phyloP scores from a whole-genome alignment of 345 rosid genomes.

The Gossypium stocksii region DNA sequence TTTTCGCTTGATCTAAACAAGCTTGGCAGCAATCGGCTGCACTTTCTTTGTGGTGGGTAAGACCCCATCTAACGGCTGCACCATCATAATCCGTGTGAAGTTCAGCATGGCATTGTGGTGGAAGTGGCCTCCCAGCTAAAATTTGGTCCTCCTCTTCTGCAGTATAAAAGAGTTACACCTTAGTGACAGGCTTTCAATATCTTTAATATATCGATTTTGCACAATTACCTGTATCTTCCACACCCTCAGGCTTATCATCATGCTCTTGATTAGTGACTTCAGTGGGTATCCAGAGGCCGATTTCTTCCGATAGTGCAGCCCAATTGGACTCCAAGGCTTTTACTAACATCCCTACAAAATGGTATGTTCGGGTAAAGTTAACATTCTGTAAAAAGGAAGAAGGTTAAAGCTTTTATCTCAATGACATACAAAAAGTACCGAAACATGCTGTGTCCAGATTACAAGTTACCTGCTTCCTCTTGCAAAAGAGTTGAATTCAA shows the following conservation, averaged over 20 bases:
- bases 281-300: slow-evolving; percentile 87
- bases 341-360: slow-evolving; percentile 48
- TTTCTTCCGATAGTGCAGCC: slow-evolving; percentile 69
- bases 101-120: slow-evolving; percentile 68
- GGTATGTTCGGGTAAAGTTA: slow-evolving; percentile 6
- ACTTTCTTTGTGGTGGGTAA: slow-evolving; percentile 88
- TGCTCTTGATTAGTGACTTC: slow-evolving; percentile 63
- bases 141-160: slow-evolving; percentile 53
- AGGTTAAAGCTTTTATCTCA: slow-evolving; percentile 10
- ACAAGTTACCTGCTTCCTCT: slow-evolving; percentile 72
- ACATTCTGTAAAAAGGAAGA: not conserved
- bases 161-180: slow-evolving; percentile 18
- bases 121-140: slow-evolving; percentile 84
- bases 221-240: slow-evolving; percentile 61
- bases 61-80: slow-evolving; percentile 96
- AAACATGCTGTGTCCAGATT: slow-evolving; percentile 12
- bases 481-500: slow-evolving; percentile 42
- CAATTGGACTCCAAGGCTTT: slow-evolving; percentile 79
- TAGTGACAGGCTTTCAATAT: not conserved
- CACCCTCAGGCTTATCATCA: slow-evolving; percentile 86
- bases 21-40: slow-evolving; percentile 99
- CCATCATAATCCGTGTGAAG: slow-evolving; percentile 94
- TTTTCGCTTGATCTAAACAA: slow-evolving; percentile 83
- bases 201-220: not conserved
- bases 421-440: not conserved